Conservation (phyloP, 2,329 filamentous ascomycete genomes). For the Xylaria sp. region DNA sequence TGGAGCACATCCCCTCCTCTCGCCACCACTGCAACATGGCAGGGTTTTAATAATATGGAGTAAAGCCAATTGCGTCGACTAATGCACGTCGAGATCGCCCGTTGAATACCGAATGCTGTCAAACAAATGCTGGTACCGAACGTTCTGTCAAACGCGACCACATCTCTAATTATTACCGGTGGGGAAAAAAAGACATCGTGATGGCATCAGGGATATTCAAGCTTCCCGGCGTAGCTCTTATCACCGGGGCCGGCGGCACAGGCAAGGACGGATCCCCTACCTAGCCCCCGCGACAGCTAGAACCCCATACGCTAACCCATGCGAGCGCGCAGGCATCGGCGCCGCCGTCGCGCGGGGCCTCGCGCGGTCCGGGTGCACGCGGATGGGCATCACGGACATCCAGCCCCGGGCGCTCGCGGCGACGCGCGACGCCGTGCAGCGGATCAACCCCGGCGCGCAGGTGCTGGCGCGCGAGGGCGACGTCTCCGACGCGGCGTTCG, state of each 20-base stretch:
- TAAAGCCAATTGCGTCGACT: neutral
- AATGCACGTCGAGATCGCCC: too few species aligned
- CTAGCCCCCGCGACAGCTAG: neutral
- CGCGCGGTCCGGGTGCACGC: conserved; percentile 50
- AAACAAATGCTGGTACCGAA: too few species aligned
- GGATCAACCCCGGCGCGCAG: conserved; percentile 38
- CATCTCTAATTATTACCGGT: too few species aligned
- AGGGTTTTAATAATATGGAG: neutral
- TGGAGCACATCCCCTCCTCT: neutral
- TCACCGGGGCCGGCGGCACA: conserved; percentile 52
- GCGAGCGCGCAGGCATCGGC: conserved; percentile 51
- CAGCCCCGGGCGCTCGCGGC: conserved; percentile 47
- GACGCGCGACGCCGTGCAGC: conserved; percentile 39
- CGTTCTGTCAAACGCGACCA: neutral
- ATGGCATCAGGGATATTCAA: conserved; percentile 27
- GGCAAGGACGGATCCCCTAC: conserved; percentile 36
- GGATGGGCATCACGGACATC: conserved; percentile 59
- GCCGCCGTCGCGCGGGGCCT: conserved; percentile 56
- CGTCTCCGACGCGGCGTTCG: conserved; percentile 50
- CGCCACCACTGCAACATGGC: neutral
- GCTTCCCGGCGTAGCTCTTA: conserved; percentile 49
- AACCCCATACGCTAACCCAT: neutral
- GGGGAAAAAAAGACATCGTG: neutral
- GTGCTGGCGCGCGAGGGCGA: conserved; percentile 46
- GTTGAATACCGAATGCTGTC: too few species aligned